These are phyloP conservation scores for Centella asiatica DNA, from an alignment of 129 eudicot species.

Conservation along the genomic window DNA sequence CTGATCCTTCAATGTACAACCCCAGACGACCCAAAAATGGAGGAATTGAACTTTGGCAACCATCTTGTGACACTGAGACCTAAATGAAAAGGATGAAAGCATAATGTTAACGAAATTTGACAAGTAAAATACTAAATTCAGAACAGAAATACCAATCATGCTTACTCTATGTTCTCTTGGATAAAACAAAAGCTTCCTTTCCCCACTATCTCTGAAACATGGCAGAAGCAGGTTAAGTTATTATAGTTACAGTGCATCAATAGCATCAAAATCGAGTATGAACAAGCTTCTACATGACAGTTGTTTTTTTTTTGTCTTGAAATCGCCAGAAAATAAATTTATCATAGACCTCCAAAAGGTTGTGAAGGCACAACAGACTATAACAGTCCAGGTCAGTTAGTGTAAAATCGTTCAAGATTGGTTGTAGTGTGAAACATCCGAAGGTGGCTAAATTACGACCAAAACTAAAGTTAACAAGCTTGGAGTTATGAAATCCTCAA, in stretches of 20 bases:
- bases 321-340: too few relatives aligned
- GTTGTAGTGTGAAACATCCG: not conserved
- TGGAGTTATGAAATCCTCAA: too few relatives aligned
- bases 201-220: conserved; percentile 45
- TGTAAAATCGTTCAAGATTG: not conserved
- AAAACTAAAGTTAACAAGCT: not conserved
- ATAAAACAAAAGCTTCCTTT: conserved; percentile 59
- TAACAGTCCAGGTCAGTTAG: not conserved
- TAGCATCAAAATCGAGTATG: not conserved
- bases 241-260: not conserved
- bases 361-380: too few relatives aligned
- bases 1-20: conserved; percentile 90
- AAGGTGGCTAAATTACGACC: not conserved
- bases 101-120: not conserved
- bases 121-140: conserved; percentile 13
- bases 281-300: not conserved
- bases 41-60: conserved; percentile 73
- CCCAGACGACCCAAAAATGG: conserved; percentile 75
- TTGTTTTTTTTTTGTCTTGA: too few relatives aligned
- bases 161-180: conserved; percentile 76
- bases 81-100: conserved; percentile 21
- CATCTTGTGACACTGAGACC: conserved; percentile 61
- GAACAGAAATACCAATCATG: conserved; percentile 7
- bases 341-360: too few relatives aligned
- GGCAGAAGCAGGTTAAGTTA: conserved; percentile 13